Evolutionary conservation across 805 yeast genomes (phyloP), one percentile per base, ranked within the genome.

Genomic region (Cyberlindnera galapagoensis): DNA sequence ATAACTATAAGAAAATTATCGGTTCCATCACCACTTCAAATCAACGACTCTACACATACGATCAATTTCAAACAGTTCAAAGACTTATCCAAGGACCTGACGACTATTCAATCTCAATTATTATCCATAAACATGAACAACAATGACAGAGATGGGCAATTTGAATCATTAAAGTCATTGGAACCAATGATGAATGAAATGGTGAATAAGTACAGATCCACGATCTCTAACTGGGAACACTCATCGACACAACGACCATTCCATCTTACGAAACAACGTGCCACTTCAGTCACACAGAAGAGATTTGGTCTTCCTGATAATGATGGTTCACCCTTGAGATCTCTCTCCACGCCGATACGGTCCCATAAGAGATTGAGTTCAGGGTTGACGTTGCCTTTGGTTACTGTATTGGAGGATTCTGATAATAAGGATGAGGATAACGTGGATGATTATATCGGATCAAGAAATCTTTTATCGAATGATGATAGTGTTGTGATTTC

Each of bases 351-450:
- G n/a, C n/a, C n/a, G n/a, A n/a, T n/a, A n/a, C n/a, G n/a, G n/a
- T n/a, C n/a, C n/a, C n/a, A 30, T 17, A 52, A 49, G 26, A 42
- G 57, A 30, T 24, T 43, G 11, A 52, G 56, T 28, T 46, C 52
- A 3, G 60, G 60, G 1, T 35, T 55, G 3, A 33, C 48, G 4
- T 30, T 55, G 4, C 44, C 57, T 9, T 32, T 55, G 15, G 28
- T 55, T 18, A 55, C 56, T 1, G 56, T 55, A 6, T 24, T 47
- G 15, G 59, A 54, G 21, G 46, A 40, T 17, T 21, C 21, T 3
- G 23, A 39, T 9, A 39, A 40, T 9, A 38, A 28, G 7, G 28
- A 39, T 12, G 39, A 43, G 4, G 24, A 19, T 6, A 10, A 30
- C 1, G 19, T 29, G 9, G 34, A 24, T 9, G 48, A 45, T 18